These are phyloP conservation scores for Mycena epipterygia DNA, from an alignment of 768 basidiomycete species.

Conservation along the genomic window DNA sequence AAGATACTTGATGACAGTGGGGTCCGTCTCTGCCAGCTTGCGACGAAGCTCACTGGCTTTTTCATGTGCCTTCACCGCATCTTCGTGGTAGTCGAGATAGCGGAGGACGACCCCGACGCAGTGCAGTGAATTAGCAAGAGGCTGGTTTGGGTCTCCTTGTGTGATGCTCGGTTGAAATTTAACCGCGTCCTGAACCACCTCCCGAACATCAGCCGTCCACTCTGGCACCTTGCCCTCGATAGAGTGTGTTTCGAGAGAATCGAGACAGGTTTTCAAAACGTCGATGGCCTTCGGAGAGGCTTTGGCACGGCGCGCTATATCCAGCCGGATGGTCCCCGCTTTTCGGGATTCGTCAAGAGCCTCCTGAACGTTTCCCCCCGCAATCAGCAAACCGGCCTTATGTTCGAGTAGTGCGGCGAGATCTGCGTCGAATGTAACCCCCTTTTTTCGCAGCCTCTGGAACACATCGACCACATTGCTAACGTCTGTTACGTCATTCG, in stretches of 20 bases:
- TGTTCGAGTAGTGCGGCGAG: not conserved
- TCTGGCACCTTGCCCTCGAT: not conserved
- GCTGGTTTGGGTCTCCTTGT: not conserved
- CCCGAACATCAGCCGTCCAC: not conserved
- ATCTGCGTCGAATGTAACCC: not conserved
- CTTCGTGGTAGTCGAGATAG: not conserved
- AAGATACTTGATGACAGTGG: not conserved
- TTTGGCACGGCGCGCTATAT: not conserved
- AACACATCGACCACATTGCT: not conserved
- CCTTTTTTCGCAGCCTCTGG: not conserved
- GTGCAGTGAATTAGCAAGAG: not conserved
- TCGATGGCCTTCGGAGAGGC: not conserved
- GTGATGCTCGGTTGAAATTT: not conserved
- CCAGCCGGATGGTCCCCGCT: not conserved
- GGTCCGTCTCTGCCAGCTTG: not conserved
- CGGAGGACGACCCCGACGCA: not conserved
- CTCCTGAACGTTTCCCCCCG: not conserved
- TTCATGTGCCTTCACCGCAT: not conserved
- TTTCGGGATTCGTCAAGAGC: not conserved
- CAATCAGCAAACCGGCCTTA: not conserved
- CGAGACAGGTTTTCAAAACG: not conserved
- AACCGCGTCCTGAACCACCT: not conserved
- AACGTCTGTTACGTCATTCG: not conserved
- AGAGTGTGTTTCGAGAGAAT: not conserved
- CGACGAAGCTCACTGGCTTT: not conserved